Evolutionary conservation across 331 rosid species (phyloP).

Genomic region (Saraca asoca): DNA sequence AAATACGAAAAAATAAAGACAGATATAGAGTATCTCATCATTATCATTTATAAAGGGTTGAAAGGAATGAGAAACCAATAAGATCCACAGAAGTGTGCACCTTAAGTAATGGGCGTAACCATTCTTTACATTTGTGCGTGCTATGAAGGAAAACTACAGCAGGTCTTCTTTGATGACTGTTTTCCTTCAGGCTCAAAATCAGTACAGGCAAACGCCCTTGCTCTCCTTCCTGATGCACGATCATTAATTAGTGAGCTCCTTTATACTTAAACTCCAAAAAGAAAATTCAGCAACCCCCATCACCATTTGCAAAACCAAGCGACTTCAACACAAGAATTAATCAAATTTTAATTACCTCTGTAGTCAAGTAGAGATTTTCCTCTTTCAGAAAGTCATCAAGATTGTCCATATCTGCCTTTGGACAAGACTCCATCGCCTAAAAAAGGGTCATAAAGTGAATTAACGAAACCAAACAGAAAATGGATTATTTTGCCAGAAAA

Average conservation of each 20-base stretch:
- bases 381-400: constrained; percentile 61
- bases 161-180: constrained; percentile 50
- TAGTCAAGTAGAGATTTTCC: constrained; percentile 69
- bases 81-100: constrained; percentile 36
- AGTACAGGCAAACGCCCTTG: constrained; percentile 81
- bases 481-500: neutral
- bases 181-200: constrained; percentile 75
- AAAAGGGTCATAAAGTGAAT: constrained; percentile 8
- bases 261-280: neutral
- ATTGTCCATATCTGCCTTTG: constrained; percentile 48
- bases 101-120: constrained; percentile 80
- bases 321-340: neutral
- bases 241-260: constrained; percentile 18
- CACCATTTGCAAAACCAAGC: neutral
- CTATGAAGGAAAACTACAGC: constrained; percentile 78
- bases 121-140: constrained; percentile 68
- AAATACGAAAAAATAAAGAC: constrained; percentile 27
- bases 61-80: neutral
- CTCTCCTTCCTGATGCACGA: constrained; percentile 67
- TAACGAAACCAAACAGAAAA: neutral
- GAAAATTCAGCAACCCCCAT: neutral
- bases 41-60: constrained; percentile 7
- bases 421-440: constrained; percentile 64
- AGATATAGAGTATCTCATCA: constrained; percentile 11
- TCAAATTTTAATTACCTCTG: constrained; percentile 54